Base-by-base conservation (phyloP, 345 rosid genomes). In the Chamaenerion angustifolium region DNA sequence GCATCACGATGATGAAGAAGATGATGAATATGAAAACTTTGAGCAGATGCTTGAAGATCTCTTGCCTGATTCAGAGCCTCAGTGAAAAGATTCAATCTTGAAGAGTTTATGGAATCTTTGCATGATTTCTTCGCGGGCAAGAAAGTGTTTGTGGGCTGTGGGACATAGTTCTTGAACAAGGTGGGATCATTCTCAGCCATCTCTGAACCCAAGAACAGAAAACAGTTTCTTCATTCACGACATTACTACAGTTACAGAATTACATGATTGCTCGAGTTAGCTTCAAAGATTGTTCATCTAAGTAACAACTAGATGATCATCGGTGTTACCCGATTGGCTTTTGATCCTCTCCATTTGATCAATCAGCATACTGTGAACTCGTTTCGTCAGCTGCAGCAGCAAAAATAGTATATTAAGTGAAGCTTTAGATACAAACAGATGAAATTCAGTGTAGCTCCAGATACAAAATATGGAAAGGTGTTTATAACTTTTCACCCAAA, bases 261-360 rank as follows among this genome's bases (percentile, higher is more conserved):
- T 46, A 14, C 16, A 16, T 46, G 49, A 46, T 14, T 21, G 16
- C 21, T 12, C 8, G 49, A 31, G 37, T 31, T 14, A 46, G 16
- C 2, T 21, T 21, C 4, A 4, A 21, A 21, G 25, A 21, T 21
- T 21, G 25, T 46, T 46, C 49, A 15, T 46, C 4, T 8, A 46
- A 10, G 49, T 16, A 46, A 46, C 14, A 46, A 12, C 49, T 4
- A 0, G 16, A 2, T 13, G 19, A 40, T 14, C 16, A 37, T 43
- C 69, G 56, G 50, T 45, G 50, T 8, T 11, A 37, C 12, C 59
- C 13, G 23, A 49, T 60, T 43, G 27, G 54, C 61, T 68, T 76
- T 17, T 58, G 58, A 82, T 76, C 64, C 71, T 78, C 46, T 67
- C 80, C 81, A 66, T 76, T 59, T 82, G 93, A 51, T 52, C 64